Evolutionary conservation across 2,329 filamentous ascomycete genomes (phyloP), one percentile per base, ranked within the genome.

Genomic region (Colletotrichum sp.): DNA sequence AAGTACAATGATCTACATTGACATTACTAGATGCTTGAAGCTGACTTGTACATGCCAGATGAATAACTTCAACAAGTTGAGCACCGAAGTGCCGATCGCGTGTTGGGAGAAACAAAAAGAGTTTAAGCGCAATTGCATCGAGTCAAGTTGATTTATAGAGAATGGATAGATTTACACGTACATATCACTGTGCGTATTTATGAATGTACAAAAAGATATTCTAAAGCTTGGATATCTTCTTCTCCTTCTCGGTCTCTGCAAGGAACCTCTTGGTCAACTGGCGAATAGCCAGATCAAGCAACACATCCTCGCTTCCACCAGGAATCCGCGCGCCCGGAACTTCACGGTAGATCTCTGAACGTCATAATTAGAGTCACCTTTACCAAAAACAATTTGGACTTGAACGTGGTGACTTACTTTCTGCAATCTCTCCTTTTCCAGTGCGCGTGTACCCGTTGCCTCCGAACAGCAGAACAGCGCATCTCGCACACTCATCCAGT

Each of bases 361-460:
- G 12, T 13, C 24, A 59, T 13, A 6, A 32, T 32, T 32, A 32
- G 30, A 1, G 30, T 32, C 30, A 32, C 5, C 6, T 32, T 32
- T 3, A 32, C 32, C 32, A 13, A 34, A 6, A 13, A 13, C 12
- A 34, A 6, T 34, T 34, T 6, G 1, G 12, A 34, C 32, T 36
- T 49, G 44, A 13, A 52, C 6, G n/a, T 21, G 44, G 4, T 24
- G 15, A 91, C 90, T 88, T 86, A 91, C 93, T 90, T 83, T 95
- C 93, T 36, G 91, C 89, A 77, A 95, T 85, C 83, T 95, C 93
- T 24, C 94, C 94, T 82, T 93, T 92, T 1, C 94, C 94, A 15
- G 88, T 90, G 77, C 89, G 89, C 1, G 94, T 95, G 79, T 92
- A 95, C 1, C 94, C 94, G 81, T 93, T 94, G 3, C 94, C 94